Evolutionary conservation across 495 filamentous ascomycete species (phyloP), one percentile per base, ranked within the genome.

Genomic region (Xylaria acuta): DNA sequence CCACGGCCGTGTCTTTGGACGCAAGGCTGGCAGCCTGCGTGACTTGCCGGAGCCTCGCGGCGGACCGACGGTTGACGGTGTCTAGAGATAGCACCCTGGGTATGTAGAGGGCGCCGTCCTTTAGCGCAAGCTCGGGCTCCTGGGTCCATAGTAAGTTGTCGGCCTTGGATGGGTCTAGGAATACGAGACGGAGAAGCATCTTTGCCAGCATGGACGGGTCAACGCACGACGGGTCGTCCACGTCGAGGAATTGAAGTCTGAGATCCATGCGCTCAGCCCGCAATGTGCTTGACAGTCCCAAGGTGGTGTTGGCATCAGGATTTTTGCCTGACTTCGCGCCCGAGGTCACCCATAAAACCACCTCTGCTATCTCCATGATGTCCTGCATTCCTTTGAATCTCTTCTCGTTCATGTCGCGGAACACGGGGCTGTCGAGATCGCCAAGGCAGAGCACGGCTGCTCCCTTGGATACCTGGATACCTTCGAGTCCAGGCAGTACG

Each of bases 281-380:
- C 1, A 69, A 12, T 12, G 51, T 51, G 2, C 51, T 27, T 34
- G 20, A 18, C 11, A 69, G 36, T 5, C 51, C 67, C 3, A 69
- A 3, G 3, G 34, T 59, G 6, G 54, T 59, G 16, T 59, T 69
- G 32, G 53, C 54, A 1, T 41, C 20, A 6, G 53, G 51, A 25
- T 20, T 36, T 11, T 69, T 53, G 43, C 30, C 64, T 18, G 45
- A 38, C 6, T 34, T 38, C 8, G 45, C 64, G 18, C 64, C 45
- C 16, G 27, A 6, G 0, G 84, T 64, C 84, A 64, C 62, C 62
- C 62, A 64, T 18, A 64, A 27, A 32, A 64, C 40, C 0, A 8
- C 4, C 11, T 47, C 22, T 9, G 40, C 40, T 30, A 6, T 47
- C 12, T 32, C 22, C 22, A 64, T 30, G 40, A 64, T 5, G 5